Base-by-base conservation (phyloP, 176 grass and related monocot species). In the Paspalum vaginatum region DNA sequence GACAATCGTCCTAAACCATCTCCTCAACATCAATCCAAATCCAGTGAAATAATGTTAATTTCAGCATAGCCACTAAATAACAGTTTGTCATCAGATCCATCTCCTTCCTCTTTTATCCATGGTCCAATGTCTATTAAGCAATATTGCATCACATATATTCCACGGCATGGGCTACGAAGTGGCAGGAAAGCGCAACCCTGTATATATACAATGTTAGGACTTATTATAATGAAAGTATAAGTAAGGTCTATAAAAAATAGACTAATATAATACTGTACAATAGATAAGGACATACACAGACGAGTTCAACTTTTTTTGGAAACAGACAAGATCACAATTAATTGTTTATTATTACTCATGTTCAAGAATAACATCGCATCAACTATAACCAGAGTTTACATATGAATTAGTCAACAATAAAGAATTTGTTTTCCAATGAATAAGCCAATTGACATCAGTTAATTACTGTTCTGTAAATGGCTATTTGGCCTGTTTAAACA, bases 101-200 rank as follows among this genome's bases (percentile, higher is more conserved):
- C 49, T 11, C 25, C 47, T 26, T 70, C 45, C 49, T 53, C 70
- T 53, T 72, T 72, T 38, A 72, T 53, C 70, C 26, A 53, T 39
- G 53, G 49, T 1, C 38, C 9, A 74, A 74, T 2, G 2, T 55
- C 70, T 20, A 74, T 21, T 14, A 73, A 73, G 15, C 38, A 11
- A 54, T n/a, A 38, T 18, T 73, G 48, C 13, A 20, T 12, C 8
- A 54, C 32, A 73, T 13, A 73, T 73, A 73, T 73, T 54, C 70
- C 70, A 55, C 50, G 49, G 12, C 9, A 73, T 4, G 70, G 70
- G 70, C 70, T 74, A 55, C 50, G 10, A 21, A 74, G 70, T 14
- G 70, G 70, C 5, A 73, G 5, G 26, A 39, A 38, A 18, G 70
- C 40, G 18, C 32, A 55, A 40, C 70, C 70, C 27, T 73, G 48